Conservation (phyloP, 257 asterid genomes). For the Fraxinus excelsior region DNA sequence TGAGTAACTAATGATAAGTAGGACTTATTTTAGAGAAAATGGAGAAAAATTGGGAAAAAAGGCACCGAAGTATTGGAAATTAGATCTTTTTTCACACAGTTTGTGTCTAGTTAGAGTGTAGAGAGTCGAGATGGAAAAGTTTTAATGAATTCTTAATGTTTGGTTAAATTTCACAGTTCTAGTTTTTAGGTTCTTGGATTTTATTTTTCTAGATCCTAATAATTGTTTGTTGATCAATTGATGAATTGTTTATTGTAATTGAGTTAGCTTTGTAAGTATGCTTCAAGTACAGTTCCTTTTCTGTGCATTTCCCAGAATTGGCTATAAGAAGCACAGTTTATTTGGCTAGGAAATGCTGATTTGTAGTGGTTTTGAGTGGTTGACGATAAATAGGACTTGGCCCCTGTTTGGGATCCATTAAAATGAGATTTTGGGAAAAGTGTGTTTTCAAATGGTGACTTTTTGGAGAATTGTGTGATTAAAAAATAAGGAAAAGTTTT, state of each 20-base stretch:
- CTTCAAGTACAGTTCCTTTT: background rate
- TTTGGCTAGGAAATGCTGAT: background rate
- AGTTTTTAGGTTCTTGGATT: slow-evolving; percentile 20
- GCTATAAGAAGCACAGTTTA: background rate
- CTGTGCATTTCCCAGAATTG: background rate
- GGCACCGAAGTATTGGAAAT: background rate
- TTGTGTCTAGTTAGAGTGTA: background rate
- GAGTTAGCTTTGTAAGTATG: background rate
- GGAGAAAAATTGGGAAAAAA: background rate
- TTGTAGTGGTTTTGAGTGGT: background rate
- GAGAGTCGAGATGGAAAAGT: background rate
- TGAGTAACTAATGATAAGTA: background rate
- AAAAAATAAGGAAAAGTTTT: too few species aligned
- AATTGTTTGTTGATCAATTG: slow-evolving; percentile 15
- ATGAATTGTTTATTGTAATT: slow-evolving; percentile 5
- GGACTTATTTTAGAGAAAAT: background rate
- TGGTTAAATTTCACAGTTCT: too few species aligned
- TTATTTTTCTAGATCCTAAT: slow-evolving; percentile 7
- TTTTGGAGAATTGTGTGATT: too few species aligned
- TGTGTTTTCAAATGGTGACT: too few species aligned
- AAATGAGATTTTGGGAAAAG: too few species aligned
- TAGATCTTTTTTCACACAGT: too few species aligned
- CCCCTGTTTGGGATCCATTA: too few species aligned
- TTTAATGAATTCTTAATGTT: background rate
- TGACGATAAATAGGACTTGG: background rate